Base-by-base conservation (phyloP, 2,329 filamentous ascomycete species). In the Phialemonium atrogriseum region DNA sequence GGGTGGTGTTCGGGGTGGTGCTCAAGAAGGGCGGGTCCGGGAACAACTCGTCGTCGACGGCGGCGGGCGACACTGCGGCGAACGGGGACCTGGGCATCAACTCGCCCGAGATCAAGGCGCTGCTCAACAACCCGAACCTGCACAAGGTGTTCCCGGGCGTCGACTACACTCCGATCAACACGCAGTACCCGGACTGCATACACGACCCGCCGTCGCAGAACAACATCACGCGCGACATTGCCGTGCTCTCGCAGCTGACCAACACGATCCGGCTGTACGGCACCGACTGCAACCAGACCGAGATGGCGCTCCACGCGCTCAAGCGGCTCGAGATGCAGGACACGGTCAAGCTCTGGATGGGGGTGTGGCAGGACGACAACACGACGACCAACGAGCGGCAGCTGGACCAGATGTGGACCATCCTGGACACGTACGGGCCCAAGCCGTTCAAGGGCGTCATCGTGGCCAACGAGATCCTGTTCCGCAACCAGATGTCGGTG, bases 201-300 rank as follows among this genome's bases (percentile, higher is more conserved):
- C 62, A 70, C 33, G 72, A 80, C 44, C 84, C 84, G 1, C 83
- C 89, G 0, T 88, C 80, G 20, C 89, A 95, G 53, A 94, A 96
- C 62, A 95, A 96, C 52, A 70, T 96, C 43, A 96, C 91, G 1
- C 77, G 85, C 32, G 89, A 96, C 52, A 65, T 95, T 36, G 89
- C 91, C 2, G 80, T 95, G 8, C 75, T 96, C 31, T 87, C 84
- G 10, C 87, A 94, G 54, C 67, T 96, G 25, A 94, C 87, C 37
- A 88, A 94, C 52, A 80, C 78, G 4, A 73, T 96, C 28, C 80
- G 89, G 7, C 68, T 95, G 1, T 96, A 96, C 54, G 89, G 89
- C 30, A 96, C 86, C 10, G 89, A 96, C 60, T 96, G 89, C 69
- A 95, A 95, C 58, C 89, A 96, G 59, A 96, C 89, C 0, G 75